These are phyloP conservation scores for Theileria orientalis DNA, from an alignment of 169 alveolate species.

Conservation along the genomic window DNA sequence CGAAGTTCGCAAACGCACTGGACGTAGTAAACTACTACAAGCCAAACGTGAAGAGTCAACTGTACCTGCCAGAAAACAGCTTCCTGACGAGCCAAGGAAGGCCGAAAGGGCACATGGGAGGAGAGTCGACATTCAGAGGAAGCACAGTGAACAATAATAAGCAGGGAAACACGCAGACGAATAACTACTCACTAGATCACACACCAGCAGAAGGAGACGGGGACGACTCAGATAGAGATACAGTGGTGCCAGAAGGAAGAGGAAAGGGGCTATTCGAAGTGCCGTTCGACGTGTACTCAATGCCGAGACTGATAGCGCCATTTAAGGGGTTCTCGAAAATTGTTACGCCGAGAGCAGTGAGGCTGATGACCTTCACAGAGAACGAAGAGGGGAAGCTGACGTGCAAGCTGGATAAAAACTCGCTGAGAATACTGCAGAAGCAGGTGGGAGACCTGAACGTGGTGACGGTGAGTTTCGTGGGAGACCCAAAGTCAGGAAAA, in stretches of 20 bases:
- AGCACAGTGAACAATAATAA: not conserved
- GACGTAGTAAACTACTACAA: slow-evolving; percentile 51
- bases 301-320: slow-evolving; percentile 52
- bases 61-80: not conserved
- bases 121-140: slow-evolving; percentile 40
- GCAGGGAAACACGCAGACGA: not conserved
- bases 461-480: slow-evolving; percentile 42
- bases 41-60: slow-evolving; percentile 13
- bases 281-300: slow-evolving; percentile 45
- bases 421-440: slow-evolving; percentile 25
- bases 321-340: slow-evolving; percentile 59
- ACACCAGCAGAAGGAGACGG: not conserved
- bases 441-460: slow-evolving; percentile 36
- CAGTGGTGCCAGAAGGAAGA: slow-evolving; percentile 5
- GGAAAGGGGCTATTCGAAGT: slow-evolving; percentile 51
- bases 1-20: not conserved
- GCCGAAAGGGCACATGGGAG: slow-evolving; percentile 35
- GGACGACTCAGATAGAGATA: not conserved
- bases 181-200: not conserved
- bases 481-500: slow-evolving; percentile 50
- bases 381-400: slow-evolving; percentile 1
- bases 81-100: not conserved
- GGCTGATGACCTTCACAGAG: slow-evolving; percentile 21
- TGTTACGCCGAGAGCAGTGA: slow-evolving; percentile 39
- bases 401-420: slow-evolving; percentile 36